phyloP scores from a whole-genome alignment of 2,329 filamentous ascomycete species.

The Fusarium albosuccineum region DNA sequence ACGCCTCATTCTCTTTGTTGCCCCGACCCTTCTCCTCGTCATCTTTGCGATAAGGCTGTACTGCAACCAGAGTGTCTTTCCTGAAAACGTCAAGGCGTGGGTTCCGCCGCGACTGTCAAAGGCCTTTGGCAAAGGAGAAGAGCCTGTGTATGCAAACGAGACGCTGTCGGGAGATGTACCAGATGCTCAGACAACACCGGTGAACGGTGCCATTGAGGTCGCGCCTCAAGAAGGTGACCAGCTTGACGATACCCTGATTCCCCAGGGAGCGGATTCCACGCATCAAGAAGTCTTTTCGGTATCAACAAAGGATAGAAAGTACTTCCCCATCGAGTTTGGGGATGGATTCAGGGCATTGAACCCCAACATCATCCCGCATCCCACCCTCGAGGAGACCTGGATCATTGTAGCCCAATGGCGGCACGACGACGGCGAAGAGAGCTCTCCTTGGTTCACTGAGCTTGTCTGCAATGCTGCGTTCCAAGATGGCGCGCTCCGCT shows the following conservation, averaged over 20 bases:
- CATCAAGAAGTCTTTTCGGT: slow-evolving; percentile 60
- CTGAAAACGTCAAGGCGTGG: slow-evolving; percentile 15
- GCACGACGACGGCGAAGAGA: slow-evolving; percentile 40
- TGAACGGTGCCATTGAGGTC: background rate
- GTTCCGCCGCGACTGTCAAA: slow-evolving; percentile 20
- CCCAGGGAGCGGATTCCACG: slow-evolving; percentile 7
- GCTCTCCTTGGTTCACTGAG: slow-evolving; percentile 55
- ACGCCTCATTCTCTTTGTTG: slow-evolving; percentile 49
- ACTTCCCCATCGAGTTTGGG: slow-evolving; percentile 64
- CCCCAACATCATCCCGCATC: slow-evolving; percentile 71
- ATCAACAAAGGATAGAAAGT: slow-evolving; percentile 60
- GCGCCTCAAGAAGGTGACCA: background rate
- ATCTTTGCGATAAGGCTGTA: slow-evolving; percentile 45
- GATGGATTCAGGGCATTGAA: slow-evolving; percentile 58
- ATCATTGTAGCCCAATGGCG: slow-evolving; percentile 64
- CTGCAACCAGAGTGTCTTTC: slow-evolving; percentile 12
- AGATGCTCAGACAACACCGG: slow-evolving; percentile 1
- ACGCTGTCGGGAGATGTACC: background rate
- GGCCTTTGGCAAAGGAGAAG: slow-evolving; percentile 1
- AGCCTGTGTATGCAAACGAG: background rate
- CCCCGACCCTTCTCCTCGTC: slow-evolving; percentile 48
- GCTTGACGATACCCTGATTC: slow-evolving; percentile 5
- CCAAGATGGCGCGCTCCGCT: slow-evolving; percentile 55
- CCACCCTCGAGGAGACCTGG: slow-evolving; percentile 60
- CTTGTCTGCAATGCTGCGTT: slow-evolving; percentile 65